Percentiles rank a stretch among this genome's conserved stretches.
Evolutionary conservation across 2,329 filamentous ascomycete genomes (phyloP).

Genomic region (Cladosporium cucumerinum): DNA sequence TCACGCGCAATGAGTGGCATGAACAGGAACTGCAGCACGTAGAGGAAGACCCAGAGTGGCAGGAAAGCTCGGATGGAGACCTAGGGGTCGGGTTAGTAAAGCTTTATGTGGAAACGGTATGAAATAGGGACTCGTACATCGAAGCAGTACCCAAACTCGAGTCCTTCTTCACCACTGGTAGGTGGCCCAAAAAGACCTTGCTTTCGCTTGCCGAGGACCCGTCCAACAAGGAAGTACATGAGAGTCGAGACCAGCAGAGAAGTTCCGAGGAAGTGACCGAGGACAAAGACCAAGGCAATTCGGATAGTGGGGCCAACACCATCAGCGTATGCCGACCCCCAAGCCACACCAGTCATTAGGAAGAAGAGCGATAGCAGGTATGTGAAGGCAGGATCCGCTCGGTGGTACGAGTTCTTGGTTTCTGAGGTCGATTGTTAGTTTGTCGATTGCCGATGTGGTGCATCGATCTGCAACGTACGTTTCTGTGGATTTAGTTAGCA

Average conservation of each 20-base stretch:
- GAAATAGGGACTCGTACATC: slow-evolving; percentile 48
- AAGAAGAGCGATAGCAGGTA: slow-evolving; percentile 67
- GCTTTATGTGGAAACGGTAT: not conserved
- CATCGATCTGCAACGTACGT: slow-evolving; percentile 23
- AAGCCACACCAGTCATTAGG: slow-evolving; percentile 50
- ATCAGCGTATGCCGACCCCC: slow-evolving; percentile 57
- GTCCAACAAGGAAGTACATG: slow-evolving; percentile 63
- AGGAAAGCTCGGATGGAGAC: slow-evolving; percentile 65
- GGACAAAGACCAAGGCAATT: slow-evolving; percentile 48
- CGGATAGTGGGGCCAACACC: slow-evolving; percentile 43
- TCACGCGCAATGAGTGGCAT: slow-evolving; percentile 58
- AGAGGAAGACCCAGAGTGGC: slow-evolving; percentile 64
- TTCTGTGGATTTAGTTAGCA: slow-evolving; percentile 26
- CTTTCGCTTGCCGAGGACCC: slow-evolving; percentile 56
- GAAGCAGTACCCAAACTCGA: slow-evolving; percentile 71
- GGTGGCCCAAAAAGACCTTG: slow-evolving; percentile 59
- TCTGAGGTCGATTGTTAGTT: slow-evolving; percentile 34
- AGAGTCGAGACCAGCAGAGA: slow-evolving; percentile 58
- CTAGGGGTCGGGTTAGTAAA: slow-evolving; percentile 31
- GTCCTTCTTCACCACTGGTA: slow-evolving; percentile 50
- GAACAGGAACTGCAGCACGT: slow-evolving; percentile 64
- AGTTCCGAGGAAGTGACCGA: slow-evolving; percentile 59
- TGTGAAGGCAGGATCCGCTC: slow-evolving; percentile 66
- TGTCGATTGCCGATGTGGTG: not conserved
- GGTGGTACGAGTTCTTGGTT: slow-evolving; percentile 69